Evolutionary conservation across 139 green algal genomes (phyloP).

Genomic region (Chlamydomonas schloesseri): DNA sequence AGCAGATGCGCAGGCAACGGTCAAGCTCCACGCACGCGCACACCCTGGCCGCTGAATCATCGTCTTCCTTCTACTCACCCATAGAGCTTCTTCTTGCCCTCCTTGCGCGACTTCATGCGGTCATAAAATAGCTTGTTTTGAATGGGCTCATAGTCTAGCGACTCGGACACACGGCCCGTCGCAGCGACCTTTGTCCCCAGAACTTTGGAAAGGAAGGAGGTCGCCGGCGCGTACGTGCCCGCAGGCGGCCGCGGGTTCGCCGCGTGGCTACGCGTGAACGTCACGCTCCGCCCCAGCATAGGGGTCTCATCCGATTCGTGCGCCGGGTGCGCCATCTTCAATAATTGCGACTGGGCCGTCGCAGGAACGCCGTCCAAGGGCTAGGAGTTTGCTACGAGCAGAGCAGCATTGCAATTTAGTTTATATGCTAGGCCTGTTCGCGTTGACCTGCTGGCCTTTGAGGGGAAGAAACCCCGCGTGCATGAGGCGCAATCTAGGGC

Average conservation of each 20-base stretch:
- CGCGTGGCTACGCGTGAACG: background rate
- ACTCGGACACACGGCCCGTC: constrained; percentile 51
- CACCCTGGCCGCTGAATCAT: too few species aligned
- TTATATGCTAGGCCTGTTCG: too few species aligned
- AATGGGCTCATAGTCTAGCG: constrained; percentile 74
- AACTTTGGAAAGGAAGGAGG: constrained; percentile 36
- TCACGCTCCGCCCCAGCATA: constrained; percentile 31
- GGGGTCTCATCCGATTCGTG: constrained; percentile 23
- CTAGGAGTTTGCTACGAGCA: too few species aligned
- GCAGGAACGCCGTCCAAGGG: too few species aligned
- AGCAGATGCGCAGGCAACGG: background rate
- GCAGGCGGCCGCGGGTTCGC: background rate
- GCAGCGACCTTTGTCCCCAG: constrained; percentile 32
- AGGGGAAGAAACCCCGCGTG: too few species aligned
- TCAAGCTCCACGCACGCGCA: background rate
- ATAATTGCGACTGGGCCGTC: too few species aligned
- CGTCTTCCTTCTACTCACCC: constrained; percentile 48
- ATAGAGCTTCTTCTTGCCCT: constrained; percentile 72
- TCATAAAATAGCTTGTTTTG: constrained; percentile 76
- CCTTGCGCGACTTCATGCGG: constrained; percentile 53
- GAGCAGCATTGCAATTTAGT: too few species aligned
- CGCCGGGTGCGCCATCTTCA: too few species aligned
- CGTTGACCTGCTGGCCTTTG: too few species aligned
- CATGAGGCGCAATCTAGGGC: too few species aligned
- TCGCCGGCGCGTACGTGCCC: background rate